Evolutionary conservation across 176 grass and related monocot species (phyloP), one percentile per base, ranked within the genome.

Genomic region (Phoenix roebelenii): DNA sequence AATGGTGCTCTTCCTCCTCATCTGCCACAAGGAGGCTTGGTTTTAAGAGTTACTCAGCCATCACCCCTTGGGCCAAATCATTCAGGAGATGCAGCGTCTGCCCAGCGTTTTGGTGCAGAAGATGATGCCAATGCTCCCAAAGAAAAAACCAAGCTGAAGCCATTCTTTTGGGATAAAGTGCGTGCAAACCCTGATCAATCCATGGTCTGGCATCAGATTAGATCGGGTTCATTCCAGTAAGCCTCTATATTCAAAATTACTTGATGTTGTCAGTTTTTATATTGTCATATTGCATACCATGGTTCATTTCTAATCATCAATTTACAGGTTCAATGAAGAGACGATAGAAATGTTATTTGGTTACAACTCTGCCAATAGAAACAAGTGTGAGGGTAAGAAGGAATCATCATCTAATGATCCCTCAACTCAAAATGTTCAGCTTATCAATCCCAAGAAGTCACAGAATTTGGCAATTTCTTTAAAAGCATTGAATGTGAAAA

Each of bases 121-220:
- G 29, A 15, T 59, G 26, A 12, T 55, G 18, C 59, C 66, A 72
- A 24, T 70, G 74, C 77, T 70, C 67, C 76, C 35, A 12, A 9
- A 9, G 9, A 44, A 59, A 98, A 98, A 82, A 63, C 84, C 49
- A 98, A 92, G 63, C 73, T 98, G 48, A 98, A 98, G 58, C 84
- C 93, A 72, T 89, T 98, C 71, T 98, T 92, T 66, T 98, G 93
- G 93, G 93, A 98, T 75, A 89, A 98, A 87, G 84, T 98, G 23
- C 23, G 63, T 22, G 84, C 78, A 59, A 85, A 83, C 73, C 56
- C 89, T 66, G 28, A 80, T 74, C 81, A 82, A 57, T 72, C 85
- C 1, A 88, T 85, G 78, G 79, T 85, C 44, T 95, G 89, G 89
- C 72, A 85, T 65, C 85, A 89, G 18, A 54, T 95, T 62, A 79